A percentile compares a stretch with the other conserved stretches of the same genome.
phyloP scores from a whole-genome alignment of 2,329 filamentous ascomycete species.

The Ophiostoma quercus region DNA sequence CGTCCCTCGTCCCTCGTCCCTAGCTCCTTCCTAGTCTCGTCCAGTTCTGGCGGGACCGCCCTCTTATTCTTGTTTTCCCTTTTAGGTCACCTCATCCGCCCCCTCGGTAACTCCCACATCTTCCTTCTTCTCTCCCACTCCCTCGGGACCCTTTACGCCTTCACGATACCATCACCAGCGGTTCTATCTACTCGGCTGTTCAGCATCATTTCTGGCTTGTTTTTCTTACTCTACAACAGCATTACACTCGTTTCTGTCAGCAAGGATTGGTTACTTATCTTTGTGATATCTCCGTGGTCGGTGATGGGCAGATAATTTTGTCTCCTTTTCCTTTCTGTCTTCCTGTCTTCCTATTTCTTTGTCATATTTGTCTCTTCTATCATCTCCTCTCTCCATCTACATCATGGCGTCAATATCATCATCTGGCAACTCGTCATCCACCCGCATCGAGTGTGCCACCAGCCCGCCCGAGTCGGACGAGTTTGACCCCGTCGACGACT shows the following conservation, averaged over 20 bases:
- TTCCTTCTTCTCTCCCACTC: slow-evolving; percentile 7
- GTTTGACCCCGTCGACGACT: slow-evolving; percentile 28
- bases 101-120: slow-evolving; percentile 13
- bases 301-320: neutral
- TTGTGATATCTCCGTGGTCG: neutral
- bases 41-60: neutral
- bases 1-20: neutral
- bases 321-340: neutral
- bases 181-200: neutral
- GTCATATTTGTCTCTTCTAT: neutral
- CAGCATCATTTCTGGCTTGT: neutral
- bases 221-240: neutral
- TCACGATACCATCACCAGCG: neutral
- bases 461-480: slow-evolving; percentile 27
- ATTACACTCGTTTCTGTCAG: neutral
- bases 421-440: neutral
- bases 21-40: neutral
- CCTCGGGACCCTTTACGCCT: neutral
- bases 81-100: slow-evolving; percentile 15
- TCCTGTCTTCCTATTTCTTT: neutral
- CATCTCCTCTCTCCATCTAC: neutral
- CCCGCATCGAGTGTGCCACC: slow-evolving; percentile 26
- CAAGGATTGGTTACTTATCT: neutral
- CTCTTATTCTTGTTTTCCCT: slow-evolving; percentile 9
- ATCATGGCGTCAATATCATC: slow-evolving; percentile 2